These are phyloP conservation scores for Amoebophrya sp. DNA, from an alignment of 169 alveolate genomes.

Conservation along the genomic window DNA sequence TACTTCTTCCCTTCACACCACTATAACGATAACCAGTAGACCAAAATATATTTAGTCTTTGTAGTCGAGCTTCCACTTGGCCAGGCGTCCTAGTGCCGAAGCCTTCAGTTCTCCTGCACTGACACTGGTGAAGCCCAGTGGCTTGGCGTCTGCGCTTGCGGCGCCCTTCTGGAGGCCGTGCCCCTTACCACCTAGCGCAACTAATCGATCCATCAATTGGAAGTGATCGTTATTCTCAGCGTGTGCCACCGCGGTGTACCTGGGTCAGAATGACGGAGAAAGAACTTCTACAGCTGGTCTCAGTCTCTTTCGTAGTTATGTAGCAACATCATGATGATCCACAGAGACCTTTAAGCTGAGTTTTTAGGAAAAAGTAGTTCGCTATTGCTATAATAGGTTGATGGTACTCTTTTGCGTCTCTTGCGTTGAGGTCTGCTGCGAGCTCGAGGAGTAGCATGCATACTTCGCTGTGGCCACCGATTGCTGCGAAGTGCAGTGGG, in stretches of 20 bases:
- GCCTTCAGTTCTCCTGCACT: not conserved
- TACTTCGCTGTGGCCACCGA: conserved; percentile 27
- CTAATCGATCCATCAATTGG: conserved; percentile 24
- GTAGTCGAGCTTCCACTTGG: not conserved
- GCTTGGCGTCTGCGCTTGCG: not conserved
- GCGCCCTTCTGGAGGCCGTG: not conserved
- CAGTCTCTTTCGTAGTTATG: too few relatives aligned
- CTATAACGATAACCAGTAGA: too few relatives aligned
- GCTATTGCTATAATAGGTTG: too few relatives aligned
- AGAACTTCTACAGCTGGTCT: too few relatives aligned
- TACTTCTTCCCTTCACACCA: too few relatives aligned
- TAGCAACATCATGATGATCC: too few relatives aligned
- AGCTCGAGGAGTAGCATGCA: conserved; percentile 30
- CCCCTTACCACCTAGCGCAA: not conserved
- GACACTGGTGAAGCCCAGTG: not conserved
- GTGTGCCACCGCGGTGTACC: conserved; percentile 31
- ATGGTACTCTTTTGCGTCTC: conserved; percentile 32
- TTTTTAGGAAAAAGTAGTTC: too few relatives aligned
- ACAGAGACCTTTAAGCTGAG: too few relatives aligned
- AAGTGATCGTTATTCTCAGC: conserved; percentile 33
- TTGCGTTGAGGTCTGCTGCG: conserved; percentile 33
- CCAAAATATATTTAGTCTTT: too few relatives aligned
- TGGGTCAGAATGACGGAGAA: too few relatives aligned
- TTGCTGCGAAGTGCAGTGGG: conserved; percentile 25
- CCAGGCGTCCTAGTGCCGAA: not conserved